Evolutionary conservation across 1,139 yeast genomes (phyloP).

Genomic region (Magnusiomyces fungicola): DNA sequence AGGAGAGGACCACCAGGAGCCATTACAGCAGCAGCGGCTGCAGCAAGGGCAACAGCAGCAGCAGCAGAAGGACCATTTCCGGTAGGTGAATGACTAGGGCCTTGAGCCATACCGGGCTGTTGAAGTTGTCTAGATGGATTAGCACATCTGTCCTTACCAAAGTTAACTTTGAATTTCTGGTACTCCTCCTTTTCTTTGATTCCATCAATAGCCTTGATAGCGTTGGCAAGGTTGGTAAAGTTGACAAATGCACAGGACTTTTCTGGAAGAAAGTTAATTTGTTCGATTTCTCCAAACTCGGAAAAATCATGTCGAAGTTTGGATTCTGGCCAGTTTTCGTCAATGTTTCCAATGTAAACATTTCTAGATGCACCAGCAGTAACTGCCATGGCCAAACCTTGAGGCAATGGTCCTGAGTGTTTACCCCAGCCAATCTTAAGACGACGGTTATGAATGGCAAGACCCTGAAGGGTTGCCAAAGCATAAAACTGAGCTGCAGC

Average conservation of each 20-base stretch:
- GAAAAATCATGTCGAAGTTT: conserved; percentile 67
- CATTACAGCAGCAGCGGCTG: background rate
- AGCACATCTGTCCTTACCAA: conserved; percentile 94
- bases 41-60: background rate
- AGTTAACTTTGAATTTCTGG: conserved; percentile 58
- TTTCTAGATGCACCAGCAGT: conserved; percentile 92
- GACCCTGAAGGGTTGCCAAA: conserved; percentile 70
- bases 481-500: conserved; percentile 95
- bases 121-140: conserved; percentile 38
- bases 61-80: background rate
- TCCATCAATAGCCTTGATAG: conserved; percentile 75
- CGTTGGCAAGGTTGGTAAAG: conserved; percentile 78
- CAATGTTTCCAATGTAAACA: conserved; percentile 72
- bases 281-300: conserved; percentile 88
- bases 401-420: conserved; percentile 84
- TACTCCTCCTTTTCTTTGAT: conserved; percentile 45
- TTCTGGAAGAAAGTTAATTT: conserved; percentile 75
- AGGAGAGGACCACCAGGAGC: background rate
- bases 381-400: conserved; percentile 75
- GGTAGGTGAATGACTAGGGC: too few species aligned
- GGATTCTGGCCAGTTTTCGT: conserved; percentile 47
- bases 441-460: conserved; percentile 70
- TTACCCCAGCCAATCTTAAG: conserved; percentile 96
- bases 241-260: conserved; percentile 90
- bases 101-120: too few species aligned